Conservation (phyloP, 1,284 basidiomycete species). For the Austroboletus rostrupii region DNA sequence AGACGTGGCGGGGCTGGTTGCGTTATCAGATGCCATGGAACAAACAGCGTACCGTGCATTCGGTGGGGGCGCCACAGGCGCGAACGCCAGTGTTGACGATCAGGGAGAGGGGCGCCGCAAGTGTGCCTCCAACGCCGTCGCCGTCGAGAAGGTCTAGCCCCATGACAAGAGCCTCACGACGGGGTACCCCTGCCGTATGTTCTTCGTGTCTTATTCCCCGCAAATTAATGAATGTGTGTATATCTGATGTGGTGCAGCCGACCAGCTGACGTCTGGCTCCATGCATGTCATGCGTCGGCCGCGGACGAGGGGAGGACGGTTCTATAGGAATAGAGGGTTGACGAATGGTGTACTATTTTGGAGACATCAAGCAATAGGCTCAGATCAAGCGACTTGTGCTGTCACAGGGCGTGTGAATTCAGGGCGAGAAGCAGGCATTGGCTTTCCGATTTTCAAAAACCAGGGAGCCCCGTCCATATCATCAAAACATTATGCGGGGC, state of each 20-base stretch:
- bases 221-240: conserved; percentile 26
- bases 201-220: conserved; percentile 12
- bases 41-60: conserved; percentile 16
- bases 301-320: neutral
- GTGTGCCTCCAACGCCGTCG: conserved; percentile 35
- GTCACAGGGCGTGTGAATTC: conserved; percentile 17
- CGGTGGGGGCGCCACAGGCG: conserved; percentile 17
- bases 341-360: conserved; percentile 2
- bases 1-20: conserved; percentile 43
- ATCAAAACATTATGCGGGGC: conserved; percentile 26
- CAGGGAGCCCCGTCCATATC: conserved; percentile 1
- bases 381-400: neutral
- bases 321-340: conserved; percentile 2
- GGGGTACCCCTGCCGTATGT: conserved; percentile 26
- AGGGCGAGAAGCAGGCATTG: conserved; percentile 29
- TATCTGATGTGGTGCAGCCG: conserved; percentile 13
- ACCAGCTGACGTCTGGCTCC: conserved; percentile 7
- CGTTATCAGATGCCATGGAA: conserved; percentile 40
- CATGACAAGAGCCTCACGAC: conserved; percentile 33
- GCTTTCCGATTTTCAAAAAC: conserved; percentile 32
- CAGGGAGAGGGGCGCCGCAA: conserved; percentile 31
- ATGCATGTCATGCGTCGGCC: neutral
- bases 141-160: conserved; percentile 43
- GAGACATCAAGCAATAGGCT: neutral
- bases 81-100: conserved; percentile 31